Percentiles rank a stretch among this genome's conserved stretches.
phyloP scores from a whole-genome alignment of 345 rosid genomes.

The Citropsis articulata region DNA sequence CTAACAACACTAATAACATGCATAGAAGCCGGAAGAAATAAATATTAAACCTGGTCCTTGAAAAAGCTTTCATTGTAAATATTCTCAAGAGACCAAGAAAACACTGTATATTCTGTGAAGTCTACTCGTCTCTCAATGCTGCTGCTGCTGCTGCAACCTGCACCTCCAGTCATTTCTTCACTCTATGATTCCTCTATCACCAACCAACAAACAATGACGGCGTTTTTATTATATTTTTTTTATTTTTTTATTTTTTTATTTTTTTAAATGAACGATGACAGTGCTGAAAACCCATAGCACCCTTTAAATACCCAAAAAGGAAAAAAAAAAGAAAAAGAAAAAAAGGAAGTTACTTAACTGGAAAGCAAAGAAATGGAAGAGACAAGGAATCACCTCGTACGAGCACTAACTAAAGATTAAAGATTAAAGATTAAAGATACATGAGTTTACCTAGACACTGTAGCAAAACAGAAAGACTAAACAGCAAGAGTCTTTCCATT shows the following conservation, averaged over 20 bases:
- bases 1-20: no score
- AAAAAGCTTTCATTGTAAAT: slow-evolving; percentile 28
- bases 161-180: background rate
- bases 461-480: no score
- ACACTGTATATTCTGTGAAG: slow-evolving; percentile 6
- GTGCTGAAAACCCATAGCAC: background rate
- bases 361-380: background rate
- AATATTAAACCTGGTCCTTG: slow-evolving; percentile 19
- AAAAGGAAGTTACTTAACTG: background rate
- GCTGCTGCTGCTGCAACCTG: background rate
- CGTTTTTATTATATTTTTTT: no score
- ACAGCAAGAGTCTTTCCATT: background rate
- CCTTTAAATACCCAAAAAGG: background rate
- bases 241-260: no score
- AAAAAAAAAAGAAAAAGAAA: background rate
- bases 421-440: no score
- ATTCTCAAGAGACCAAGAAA: slow-evolving; percentile 39
- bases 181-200: background rate
- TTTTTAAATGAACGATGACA: no score
- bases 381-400: background rate
- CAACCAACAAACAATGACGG: background rate
- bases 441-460: no score
- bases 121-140: background rate
- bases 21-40: background rate
- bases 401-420: background rate